Conservation (phyloP, 345 rosid species). For the Eucalyptus albens region DNA sequence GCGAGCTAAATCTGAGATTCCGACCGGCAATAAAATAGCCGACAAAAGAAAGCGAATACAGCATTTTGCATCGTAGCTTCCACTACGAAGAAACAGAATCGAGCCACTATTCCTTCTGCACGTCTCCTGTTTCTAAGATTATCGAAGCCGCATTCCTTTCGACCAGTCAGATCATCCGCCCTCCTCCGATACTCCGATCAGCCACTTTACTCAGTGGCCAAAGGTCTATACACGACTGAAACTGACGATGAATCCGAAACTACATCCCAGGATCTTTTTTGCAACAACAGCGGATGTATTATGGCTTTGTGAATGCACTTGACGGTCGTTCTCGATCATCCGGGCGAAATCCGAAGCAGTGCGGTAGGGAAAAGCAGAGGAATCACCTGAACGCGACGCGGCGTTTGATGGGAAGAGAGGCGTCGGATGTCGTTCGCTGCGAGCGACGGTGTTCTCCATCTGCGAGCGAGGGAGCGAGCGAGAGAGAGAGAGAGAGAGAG, state of each 20-base stretch:
- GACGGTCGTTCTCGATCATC: background rate
- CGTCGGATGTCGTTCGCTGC: background rate
- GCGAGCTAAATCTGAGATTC: background rate
- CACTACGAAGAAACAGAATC: background rate
- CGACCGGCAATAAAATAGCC: background rate
- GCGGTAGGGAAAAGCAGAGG: background rate
- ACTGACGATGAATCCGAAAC: background rate
- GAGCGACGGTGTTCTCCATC: background rate
- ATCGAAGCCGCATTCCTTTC: background rate
- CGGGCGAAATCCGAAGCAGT: background rate
- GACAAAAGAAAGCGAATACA: background rate
- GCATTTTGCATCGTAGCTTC: background rate
- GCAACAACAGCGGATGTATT: background rate
- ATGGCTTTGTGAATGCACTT: background rate
- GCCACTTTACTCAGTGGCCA: background rate
- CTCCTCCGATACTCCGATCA: background rate
- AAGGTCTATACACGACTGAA: background rate
- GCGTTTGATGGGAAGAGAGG: background rate
- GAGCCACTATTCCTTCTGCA: background rate
- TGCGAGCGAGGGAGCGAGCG: background rate
- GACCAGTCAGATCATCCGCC: background rate
- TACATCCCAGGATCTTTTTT: background rate
- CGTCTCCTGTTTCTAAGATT: background rate
- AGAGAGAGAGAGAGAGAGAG: background rate
- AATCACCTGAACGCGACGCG: background rate